These are phyloP conservation scores for Paramarasmius palmivorus DNA, from an alignment of 1,284 basidiomycete genomes.

Conservation along the genomic window DNA sequence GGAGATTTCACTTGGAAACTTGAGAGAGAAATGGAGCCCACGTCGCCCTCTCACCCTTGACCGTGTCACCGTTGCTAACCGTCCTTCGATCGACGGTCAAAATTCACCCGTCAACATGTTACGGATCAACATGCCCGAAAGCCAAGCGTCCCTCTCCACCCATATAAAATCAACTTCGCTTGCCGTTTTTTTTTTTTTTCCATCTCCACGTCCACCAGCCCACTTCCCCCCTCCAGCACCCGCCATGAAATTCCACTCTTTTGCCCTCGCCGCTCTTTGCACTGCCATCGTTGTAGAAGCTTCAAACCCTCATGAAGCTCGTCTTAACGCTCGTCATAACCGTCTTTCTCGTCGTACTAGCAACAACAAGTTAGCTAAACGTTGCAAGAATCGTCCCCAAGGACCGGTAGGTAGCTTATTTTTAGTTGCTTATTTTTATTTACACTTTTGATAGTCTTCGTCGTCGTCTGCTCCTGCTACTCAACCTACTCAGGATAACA, in stretches of 20 bases:
- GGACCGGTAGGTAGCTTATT: background rate
- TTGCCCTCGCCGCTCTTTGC: conserved; percentile 39
- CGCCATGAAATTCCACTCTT: conserved; percentile 36
- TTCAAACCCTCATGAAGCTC: conserved; percentile 30
- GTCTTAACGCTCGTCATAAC: conserved; percentile 31
- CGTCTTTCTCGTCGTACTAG: conserved; percentile 14
- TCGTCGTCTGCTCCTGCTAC: conserved; percentile 7
- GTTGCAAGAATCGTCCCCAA: conserved; percentile 24
- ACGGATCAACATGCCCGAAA: too few species aligned
- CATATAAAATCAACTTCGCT: too few species aligned
- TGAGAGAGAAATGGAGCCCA: too few species aligned
- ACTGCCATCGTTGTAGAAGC: conserved; percentile 40
- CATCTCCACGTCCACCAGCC: conserved; percentile 12
- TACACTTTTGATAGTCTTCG: too few species aligned
- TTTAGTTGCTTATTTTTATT: background rate
- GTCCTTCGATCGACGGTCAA: background rate
- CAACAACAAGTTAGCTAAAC: conserved; percentile 16
- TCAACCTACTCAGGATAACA: background rate
- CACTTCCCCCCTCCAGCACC: conserved; percentile 16
- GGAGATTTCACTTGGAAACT: too few species aligned
- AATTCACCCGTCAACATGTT: background rate
- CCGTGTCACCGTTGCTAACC: background rate
- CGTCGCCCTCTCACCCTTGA: background rate
- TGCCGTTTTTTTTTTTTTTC: too few species aligned
- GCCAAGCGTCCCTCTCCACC: too few species aligned